Evolutionary conservation across 2,329 filamentous ascomycete species (phyloP).

Genomic region (Hortaea werneckii): DNA sequence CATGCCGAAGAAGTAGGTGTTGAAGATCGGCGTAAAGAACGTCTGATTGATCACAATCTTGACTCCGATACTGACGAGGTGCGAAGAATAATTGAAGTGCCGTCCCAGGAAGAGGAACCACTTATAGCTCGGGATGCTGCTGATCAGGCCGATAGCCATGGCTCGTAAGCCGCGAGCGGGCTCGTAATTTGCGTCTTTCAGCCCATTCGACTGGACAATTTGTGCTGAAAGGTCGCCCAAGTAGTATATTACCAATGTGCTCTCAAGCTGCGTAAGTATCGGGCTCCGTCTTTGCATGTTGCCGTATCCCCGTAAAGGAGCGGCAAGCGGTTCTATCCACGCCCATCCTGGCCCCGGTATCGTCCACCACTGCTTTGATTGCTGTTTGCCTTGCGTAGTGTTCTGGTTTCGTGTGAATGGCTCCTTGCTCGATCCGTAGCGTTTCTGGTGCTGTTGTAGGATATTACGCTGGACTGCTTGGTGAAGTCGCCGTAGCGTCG

Average conservation of each 20-base stretch:
- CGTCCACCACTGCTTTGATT: slow-evolving; percentile 6
- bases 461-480: slow-evolving; percentile 24
- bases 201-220: slow-evolving; percentile 38
- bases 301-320: slow-evolving; percentile 49
- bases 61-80: slow-evolving; percentile 56
- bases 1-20: slow-evolving; percentile 44
- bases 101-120: slow-evolving; percentile 76
- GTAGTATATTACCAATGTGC: slow-evolving; percentile 67
- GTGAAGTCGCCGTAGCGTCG: slow-evolving; percentile 21
- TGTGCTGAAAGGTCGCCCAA: slow-evolving; percentile 71
- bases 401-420: slow-evolving; percentile 6
- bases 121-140: slow-evolving; percentile 67
- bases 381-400: slow-evolving; percentile 1
- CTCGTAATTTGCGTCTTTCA: slow-evolving; percentile 46
- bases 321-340: slow-evolving; percentile 37
- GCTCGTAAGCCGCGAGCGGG: slow-evolving; percentile 59
- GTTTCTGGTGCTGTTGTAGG: slow-evolving; percentile 15
- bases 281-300: slow-evolving; percentile 62
- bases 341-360: slow-evolving; percentile 37
- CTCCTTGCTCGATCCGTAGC: slow-evolving; percentile 10
- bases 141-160: slow-evolving; percentile 61
- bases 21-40: slow-evolving; percentile 61
- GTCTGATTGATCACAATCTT: slow-evolving; percentile 76
- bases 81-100: slow-evolving; percentile 75
- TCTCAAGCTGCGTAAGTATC: slow-evolving; percentile 68